Evolutionary conservation across 2,329 filamentous ascomycete genomes (phyloP), one percentile per base, ranked within the genome.

Genomic region (Spiromastix sp.): DNA sequence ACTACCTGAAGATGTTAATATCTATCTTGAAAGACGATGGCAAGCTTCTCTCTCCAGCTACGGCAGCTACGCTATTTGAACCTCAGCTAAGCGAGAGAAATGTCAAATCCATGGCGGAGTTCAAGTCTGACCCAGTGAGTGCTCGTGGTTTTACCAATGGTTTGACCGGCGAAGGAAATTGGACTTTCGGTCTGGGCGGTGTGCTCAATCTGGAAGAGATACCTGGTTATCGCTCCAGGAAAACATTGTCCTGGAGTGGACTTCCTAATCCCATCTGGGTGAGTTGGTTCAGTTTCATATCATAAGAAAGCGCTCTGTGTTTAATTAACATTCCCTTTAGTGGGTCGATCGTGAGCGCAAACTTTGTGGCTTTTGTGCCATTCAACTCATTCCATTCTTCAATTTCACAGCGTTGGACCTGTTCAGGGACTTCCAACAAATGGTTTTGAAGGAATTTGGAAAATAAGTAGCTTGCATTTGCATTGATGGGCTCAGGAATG

Each of bases 211-310:
- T 62, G 19, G 45, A 68, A 33, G 60, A 64, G 38, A 42, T 57
- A 2, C 54, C 64, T 2, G 60, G 61, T 3, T 66, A 64, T 56
- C 65, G 65, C 29, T 63, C 64, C 3, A 53, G 58, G 22, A 40
- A 50, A 1, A 68, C 65, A 0, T 46, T 69, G 36, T 59, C 54
- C 3, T 69, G 65, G 66, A 65, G 63, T 5, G 68, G 67, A 2
- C 64, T 65, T 0, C 24, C 63, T 42, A 67, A 64, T 1, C 43
- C 68, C 15, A 32, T 56, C 2, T 71, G 67, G 68, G 70, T 70
- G 28, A 32, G 35, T 32, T 3, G 10, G 12, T 25, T 12, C 22
- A 10, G 12, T 12, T 25, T 25, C 10, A 5, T 12, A 25, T 25
- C 10, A 25, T 25, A 10, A 10, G 10, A 25, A 25, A 25, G 10